Evolutionary conservation across 2,329 filamentous ascomycete species (phyloP).

Genomic region (Penicillium digitatum): DNA sequence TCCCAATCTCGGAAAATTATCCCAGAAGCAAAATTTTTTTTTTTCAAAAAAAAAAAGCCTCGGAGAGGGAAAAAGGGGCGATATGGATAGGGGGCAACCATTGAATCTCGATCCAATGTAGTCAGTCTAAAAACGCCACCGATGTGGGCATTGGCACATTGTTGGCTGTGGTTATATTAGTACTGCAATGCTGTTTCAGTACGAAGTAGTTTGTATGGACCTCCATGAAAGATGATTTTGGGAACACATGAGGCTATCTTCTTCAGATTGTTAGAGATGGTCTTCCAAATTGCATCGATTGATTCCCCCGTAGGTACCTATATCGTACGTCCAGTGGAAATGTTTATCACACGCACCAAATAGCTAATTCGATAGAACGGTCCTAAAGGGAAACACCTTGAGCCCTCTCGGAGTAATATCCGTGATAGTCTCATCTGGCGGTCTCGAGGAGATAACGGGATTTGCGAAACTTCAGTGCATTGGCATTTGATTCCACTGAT

Average conservation of each 20-base stretch:
- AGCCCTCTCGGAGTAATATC: slow-evolving; percentile 7
- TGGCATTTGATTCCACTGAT: slow-evolving; percentile 29
- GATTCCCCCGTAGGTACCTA: background rate
- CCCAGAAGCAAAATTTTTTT: no score
- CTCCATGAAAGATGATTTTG: background rate
- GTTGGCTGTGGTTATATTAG: slow-evolving; percentile 10
- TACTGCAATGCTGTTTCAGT: background rate
- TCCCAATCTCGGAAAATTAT: slow-evolving; percentile 12
- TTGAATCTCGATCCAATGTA: slow-evolving; percentile 10
- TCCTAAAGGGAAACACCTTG: background rate
- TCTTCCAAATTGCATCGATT: background rate
- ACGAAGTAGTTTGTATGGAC: slow-evolving; percentile 1
- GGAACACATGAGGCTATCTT: background rate
- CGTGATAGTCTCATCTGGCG: slow-evolving; percentile 9
- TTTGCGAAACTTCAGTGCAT: slow-evolving; percentile 12
- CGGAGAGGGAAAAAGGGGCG: slow-evolving; percentile 2
- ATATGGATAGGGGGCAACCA: slow-evolving; percentile 10
- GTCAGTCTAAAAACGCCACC: slow-evolving; percentile 23
- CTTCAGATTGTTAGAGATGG: background rate
- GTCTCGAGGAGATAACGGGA: slow-evolving; percentile 5
- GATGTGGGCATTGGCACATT: slow-evolving; percentile 22
- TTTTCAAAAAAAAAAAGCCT: background rate
- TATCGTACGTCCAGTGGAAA: background rate
- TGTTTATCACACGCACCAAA: background rate
- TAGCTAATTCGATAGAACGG: background rate